Percentiles rank a stretch among this genome's conserved stretches.
Conservation (phyloP, 495 filamentous ascomycete species). For the Viridothelium virens region DNA sequence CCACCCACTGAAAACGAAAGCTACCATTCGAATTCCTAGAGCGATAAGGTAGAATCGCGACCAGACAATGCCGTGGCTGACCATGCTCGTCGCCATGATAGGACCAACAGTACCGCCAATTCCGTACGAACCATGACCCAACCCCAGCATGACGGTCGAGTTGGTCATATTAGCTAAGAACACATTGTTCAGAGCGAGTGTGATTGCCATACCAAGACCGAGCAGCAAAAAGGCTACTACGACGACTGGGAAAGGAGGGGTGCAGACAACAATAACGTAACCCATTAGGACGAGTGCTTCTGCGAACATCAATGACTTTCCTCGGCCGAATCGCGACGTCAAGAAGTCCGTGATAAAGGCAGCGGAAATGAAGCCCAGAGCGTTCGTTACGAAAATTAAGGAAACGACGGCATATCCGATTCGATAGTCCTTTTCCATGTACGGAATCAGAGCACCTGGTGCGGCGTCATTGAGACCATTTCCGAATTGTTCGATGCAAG, state of each 20-base stretch:
- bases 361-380: constrained; percentile 62
- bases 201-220: constrained; percentile 59
- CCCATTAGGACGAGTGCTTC: constrained; percentile 44
- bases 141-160: constrained; percentile 53
- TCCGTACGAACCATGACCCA: constrained; percentile 63
- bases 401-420: constrained; percentile 70
- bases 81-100: constrained; percentile 60
- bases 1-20: constrained; percentile 46
- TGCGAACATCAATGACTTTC: constrained; percentile 51
- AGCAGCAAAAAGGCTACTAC: constrained; percentile 57
- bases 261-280: constrained; percentile 56
- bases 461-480: constrained; percentile 48
- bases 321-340: constrained; percentile 51
- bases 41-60: constrained; percentile 54
- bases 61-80: constrained; percentile 46
- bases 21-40: constrained; percentile 44
- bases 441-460: constrained; percentile 66
- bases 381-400: constrained; percentile 71
- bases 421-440: constrained; percentile 61
- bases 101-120: constrained; percentile 60
- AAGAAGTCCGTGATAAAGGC: constrained; percentile 57
- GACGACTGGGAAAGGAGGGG: constrained; percentile 61
- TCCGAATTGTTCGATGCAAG: constrained; percentile 39
- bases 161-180: constrained; percentile 64
- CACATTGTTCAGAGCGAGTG: constrained; percentile 64